A percentile compares a stretch with the other conserved stretches of the same genome.
Evolutionary conservation across 2,329 filamentous ascomycete genomes (phyloP).

Genomic region (Aspergillus oerlinghausenensis): DNA sequence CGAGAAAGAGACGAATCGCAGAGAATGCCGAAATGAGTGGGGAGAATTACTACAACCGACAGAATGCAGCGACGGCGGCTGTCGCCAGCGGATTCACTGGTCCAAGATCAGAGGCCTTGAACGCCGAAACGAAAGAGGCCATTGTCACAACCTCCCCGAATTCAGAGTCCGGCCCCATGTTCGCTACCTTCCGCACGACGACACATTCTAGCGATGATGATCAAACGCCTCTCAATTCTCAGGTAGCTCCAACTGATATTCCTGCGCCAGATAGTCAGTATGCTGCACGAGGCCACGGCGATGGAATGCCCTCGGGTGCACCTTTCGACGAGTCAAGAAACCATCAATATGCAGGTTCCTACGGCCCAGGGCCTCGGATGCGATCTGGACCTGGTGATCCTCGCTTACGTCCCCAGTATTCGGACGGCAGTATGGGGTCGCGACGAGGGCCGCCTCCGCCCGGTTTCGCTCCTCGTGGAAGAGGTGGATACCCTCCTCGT

Average conservation of each 20-base stretch:
- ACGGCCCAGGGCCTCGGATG: constrained; percentile 28
- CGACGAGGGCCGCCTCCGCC: constrained; percentile 35
- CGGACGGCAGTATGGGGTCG: constrained; percentile 44
- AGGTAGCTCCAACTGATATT: constrained; percentile 25
- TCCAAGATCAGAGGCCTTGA: constrained; percentile 27
- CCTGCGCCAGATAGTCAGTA: constrained; percentile 24
- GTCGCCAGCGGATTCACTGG: constrained; percentile 12
- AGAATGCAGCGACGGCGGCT: constrained; percentile 35
- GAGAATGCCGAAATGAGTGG: constrained; percentile 98
- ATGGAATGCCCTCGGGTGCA: constrained; percentile 28
- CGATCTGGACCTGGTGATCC: constrained; percentile 40
- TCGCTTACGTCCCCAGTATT: constrained; percentile 43
- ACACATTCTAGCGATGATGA: constrained; percentile 38
- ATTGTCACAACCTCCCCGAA: constrained; percentile 54
- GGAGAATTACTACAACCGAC: constrained; percentile 77
- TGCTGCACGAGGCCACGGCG: constrained; percentile 24
- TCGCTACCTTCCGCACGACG: constrained; percentile 38
- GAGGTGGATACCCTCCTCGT: constrained; percentile 51
- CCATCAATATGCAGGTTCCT: constrained; percentile 33
- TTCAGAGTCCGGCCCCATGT: constrained; percentile 47
- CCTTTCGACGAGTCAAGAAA: constrained; percentile 37
- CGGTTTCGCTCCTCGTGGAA: constrained; percentile 50
- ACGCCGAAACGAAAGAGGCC: constrained; percentile 53
- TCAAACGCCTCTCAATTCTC: constrained; percentile 36
- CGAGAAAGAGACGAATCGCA: constrained; percentile 84